Conservation (phyloP, 1,284 basidiomycete genomes). For the Pterulicium gracile region DNA sequence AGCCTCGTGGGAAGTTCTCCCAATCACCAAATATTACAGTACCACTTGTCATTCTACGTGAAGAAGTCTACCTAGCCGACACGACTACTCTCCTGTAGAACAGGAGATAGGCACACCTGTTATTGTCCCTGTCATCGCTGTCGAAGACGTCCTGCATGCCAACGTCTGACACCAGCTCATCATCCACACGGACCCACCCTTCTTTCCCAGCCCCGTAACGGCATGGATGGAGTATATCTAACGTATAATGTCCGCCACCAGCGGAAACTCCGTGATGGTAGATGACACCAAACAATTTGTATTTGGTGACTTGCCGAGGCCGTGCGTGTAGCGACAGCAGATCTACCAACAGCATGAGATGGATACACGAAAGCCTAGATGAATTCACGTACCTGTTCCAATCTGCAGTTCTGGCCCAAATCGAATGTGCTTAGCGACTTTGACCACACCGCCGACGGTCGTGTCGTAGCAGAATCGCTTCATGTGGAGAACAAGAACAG, state of each 20-base stretch:
- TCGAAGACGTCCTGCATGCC: constrained; percentile 72
- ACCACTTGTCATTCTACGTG: too few species aligned
- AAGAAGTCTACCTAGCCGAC: neutral
- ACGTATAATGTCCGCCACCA: constrained; percentile 92
- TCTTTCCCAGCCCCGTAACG: constrained; percentile 41
- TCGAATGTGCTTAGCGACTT: constrained; percentile 74
- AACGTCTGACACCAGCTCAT: constrained; percentile 78
- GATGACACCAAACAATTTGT: constrained; percentile 84
- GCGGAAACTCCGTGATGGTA: constrained; percentile 94
- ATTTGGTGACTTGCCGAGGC: constrained; percentile 41
- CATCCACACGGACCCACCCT: constrained; percentile 90
- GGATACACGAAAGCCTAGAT: neutral
- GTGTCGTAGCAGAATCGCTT: constrained; percentile 91
- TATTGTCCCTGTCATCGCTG: constrained; percentile 44
- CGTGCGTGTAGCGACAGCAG: constrained; percentile 50
- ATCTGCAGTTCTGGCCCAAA: constrained; percentile 78
- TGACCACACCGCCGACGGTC: constrained; percentile 69
- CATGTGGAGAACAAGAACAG: constrained; percentile 83
- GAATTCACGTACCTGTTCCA: constrained; percentile 39
- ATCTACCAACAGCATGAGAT: constrained; percentile 28
- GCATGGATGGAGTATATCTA: constrained; percentile 80
- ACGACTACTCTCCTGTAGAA: constrained; percentile 56
- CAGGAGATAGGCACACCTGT: constrained; percentile 74
- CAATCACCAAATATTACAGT: too few species aligned
- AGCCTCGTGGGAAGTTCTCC: too few species aligned